Evolutionary conservation across 495 filamentous ascomycete genomes (phyloP), one percentile per base, ranked within the genome.

Genomic region (Penicillium mononematosum): DNA sequence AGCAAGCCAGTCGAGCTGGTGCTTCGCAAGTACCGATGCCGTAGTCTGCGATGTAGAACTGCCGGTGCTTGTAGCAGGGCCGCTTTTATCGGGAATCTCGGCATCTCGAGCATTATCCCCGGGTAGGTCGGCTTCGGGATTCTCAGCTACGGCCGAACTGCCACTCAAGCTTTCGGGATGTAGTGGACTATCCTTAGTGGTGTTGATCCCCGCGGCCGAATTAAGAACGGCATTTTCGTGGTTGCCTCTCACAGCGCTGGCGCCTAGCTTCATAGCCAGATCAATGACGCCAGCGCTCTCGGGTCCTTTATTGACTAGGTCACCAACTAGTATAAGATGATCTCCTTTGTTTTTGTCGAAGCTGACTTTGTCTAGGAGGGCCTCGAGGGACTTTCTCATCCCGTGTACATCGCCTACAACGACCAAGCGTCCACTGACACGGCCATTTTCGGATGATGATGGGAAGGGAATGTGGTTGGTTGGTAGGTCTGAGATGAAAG

Each of bases 201-300:
- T 39, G 3, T 47, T 55, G 0, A 67, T 57, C n/a, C 60, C 54
- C 16, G 45, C 55, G n/a, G 59, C 56, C 10, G 66, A 63, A 53
- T 64, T 48, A 12, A 92, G 75, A 22, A 93, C 79, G 14, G 83
- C 79, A 65, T 96, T 89, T 61, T 96, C 91, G 70, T 95, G 90
- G 71, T 96, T 96, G 17, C 91, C 91, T 45, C 91, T 79, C 6
- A 95, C 89, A 43, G 80, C 87, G 42, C 82, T 84, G 6, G 91
- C 91, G 41, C 78, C 79, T 20, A 89, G 68, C 8, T 74, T 67
- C 1, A 66, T 64, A 11, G 53, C 54, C 6, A 65, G n/a, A 47
- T 65, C 62, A 1, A 65, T 45, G 16, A 65, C 62, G n/a, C 59
- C 53, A 9, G 56, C 39, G 16, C 59, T 62, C 55, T 65, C 62